phyloP scores from a whole-genome alignment of 345 rosid genomes.

The Populus simonii region DNA sequence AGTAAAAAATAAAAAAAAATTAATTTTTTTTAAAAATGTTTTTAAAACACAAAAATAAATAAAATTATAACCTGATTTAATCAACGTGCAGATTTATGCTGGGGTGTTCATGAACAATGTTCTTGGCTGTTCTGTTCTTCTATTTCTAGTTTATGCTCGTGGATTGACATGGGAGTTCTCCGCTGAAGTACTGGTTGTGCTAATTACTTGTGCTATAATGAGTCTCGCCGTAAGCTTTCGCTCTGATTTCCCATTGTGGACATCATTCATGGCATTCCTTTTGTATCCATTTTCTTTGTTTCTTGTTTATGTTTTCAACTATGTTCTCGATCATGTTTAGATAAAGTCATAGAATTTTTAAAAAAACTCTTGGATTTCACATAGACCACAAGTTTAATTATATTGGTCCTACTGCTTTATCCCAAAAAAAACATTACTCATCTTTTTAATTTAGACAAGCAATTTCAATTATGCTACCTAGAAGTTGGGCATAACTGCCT shows the following conservation, averaged over 20 bases:
- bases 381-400: too few species aligned
- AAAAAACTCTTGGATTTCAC: too few species aligned
- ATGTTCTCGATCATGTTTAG: conserved; percentile 41
- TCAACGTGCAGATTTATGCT: conserved; percentile 62
- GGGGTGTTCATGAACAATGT: conserved; percentile 74
- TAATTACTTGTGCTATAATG: conserved; percentile 73
- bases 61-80: background rate
- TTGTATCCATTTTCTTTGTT: conserved; percentile 79
- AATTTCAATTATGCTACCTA: too few species aligned
- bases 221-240: conserved; percentile 71
- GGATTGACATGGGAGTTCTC: conserved; percentile 92
- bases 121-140: conserved; percentile 77
- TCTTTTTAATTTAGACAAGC: too few species aligned
- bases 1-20: too few species aligned
- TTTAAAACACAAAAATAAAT: too few species aligned
- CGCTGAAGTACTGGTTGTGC: conserved; percentile 72
- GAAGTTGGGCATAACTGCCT: too few species aligned
- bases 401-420: too few species aligned
- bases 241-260: conserved; percentile 82
- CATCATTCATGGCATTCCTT: conserved; percentile 52
- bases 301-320: conserved; percentile 68
- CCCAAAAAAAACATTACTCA: too few species aligned
- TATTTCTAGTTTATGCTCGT: conserved; percentile 59
- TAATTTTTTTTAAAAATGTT: too few species aligned
- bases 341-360: too few species aligned